Conservation (phyloP, 257 asterid species). For the Rhazya stricta region DNA sequence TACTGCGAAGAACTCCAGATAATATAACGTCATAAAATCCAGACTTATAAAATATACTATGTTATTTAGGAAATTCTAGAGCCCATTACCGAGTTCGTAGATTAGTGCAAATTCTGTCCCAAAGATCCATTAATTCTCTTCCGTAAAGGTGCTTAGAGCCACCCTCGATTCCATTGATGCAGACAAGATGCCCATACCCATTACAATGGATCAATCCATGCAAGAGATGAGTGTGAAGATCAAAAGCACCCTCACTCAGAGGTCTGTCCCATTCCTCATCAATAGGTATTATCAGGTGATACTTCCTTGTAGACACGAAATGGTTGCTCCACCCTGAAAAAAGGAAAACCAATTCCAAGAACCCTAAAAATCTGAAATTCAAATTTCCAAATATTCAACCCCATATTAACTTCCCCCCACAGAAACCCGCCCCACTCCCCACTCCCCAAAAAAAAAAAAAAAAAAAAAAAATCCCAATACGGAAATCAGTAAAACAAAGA, state of each 20-base stretch:
- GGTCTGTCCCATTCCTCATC: constrained; percentile 66
- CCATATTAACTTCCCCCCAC: background rate
- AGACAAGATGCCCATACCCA: constrained; percentile 80
- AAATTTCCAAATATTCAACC: background rate
- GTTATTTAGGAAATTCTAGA: background rate
- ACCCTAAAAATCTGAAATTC: constrained; percentile 6
- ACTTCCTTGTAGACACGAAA: constrained; percentile 74
- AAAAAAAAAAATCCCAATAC: constrained; percentile 1
- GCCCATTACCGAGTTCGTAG: constrained; percentile 54
- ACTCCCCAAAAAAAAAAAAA: too few relatives aligned
- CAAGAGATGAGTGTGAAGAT: constrained; percentile 59
- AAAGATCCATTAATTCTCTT: constrained; percentile 73
- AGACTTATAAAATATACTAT: background rate
- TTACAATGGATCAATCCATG: constrained; percentile 89
- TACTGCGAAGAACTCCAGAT: background rate
- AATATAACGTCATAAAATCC: background rate
- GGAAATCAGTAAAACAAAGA: constrained; percentile 8
- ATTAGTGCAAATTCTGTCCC: constrained; percentile 75
- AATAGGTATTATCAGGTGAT: constrained; percentile 75
- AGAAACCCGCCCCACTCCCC: too few relatives aligned
- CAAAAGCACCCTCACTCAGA: constrained; percentile 48
- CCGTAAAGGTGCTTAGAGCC: constrained; percentile 66
- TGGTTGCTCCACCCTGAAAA: constrained; percentile 85
- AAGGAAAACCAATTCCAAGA: constrained; percentile 4
- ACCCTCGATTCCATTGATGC: constrained; percentile 80